These are phyloP conservation scores for Colletotrichum camelliae DNA, from an alignment of 2,329 filamentous ascomycete species.

Conservation along the genomic window DNA sequence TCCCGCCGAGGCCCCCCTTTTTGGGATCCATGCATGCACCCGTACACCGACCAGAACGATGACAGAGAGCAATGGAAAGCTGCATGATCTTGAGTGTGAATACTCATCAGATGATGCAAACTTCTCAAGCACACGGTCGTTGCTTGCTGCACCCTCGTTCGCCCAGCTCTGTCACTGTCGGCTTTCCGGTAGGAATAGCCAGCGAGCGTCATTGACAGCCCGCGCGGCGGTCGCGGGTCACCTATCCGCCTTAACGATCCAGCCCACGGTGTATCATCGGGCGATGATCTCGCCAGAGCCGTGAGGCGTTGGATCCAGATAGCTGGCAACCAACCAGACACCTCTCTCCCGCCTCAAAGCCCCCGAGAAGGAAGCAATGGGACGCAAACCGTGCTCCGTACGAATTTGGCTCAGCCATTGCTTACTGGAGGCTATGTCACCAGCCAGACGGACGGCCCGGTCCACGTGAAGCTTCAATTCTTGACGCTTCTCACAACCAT, in stretches of 20 bases:
- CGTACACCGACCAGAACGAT: constrained; percentile 6
- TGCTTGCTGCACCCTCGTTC: not conserved
- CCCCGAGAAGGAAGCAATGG: not conserved
- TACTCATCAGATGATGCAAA: constrained; percentile 3
- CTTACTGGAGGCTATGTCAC: not conserved
- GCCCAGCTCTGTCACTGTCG: not conserved
- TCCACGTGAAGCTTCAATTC: not conserved
- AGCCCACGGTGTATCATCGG: not conserved
- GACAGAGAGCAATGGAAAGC: constrained; percentile 6
- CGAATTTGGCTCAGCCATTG: not conserved
- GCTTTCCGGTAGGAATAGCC: not conserved
- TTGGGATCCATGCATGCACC: constrained; percentile 1
- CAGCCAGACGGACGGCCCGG: not conserved
- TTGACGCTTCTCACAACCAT: not conserved
- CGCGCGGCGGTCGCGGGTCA: not conserved
- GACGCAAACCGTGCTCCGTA: not conserved
- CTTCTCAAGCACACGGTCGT: not conserved
- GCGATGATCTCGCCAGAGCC: not conserved
- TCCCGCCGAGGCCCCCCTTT: not conserved
- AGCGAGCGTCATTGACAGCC: not conserved
- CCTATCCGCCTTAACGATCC: not conserved
- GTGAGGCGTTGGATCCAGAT: not conserved
- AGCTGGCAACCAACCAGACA: not conserved
- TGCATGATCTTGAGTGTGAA: constrained; percentile 4
- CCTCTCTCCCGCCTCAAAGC: not conserved